Evolutionary conservation across 2,329 filamentous ascomycete genomes (phyloP).

Genomic region (Claviceps spartinae): DNA sequence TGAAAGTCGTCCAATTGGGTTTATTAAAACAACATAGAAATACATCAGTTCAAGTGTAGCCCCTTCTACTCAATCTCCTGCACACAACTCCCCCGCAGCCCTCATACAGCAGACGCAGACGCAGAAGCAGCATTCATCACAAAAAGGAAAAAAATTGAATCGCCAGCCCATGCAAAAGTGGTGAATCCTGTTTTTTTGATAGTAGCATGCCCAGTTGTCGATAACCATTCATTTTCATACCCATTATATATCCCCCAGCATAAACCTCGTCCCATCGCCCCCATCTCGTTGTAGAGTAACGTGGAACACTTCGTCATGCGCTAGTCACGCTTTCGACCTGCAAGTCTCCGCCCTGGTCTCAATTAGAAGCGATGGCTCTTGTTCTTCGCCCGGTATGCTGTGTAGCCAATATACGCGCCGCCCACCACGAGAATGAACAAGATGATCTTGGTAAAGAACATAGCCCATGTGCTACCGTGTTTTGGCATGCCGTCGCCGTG

Average conservation of each 20-base stretch:
- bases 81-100: not conserved
- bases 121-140: not conserved
- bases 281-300: too few relatives aligned
- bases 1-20: too few relatives aligned
- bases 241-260: not conserved
- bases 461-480: conserved; percentile 39
- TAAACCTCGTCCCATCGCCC: too few relatives aligned
- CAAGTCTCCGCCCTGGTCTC: not conserved
- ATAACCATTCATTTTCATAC: not conserved
- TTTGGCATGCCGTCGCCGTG: conserved; percentile 22
- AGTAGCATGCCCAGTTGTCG: not conserved
- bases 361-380: conserved; percentile 42
- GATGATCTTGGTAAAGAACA: conserved; percentile 68
- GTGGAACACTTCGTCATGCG: too few relatives aligned
- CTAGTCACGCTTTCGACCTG: too few relatives aligned
- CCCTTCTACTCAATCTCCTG: not conserved
- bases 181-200: not conserved
- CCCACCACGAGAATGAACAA: conserved; percentile 56
- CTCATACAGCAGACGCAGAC: not conserved
- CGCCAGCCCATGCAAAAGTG: conserved; percentile 5
- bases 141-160: conserved; percentile 1
- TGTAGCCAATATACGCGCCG: conserved; percentile 76
- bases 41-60: not conserved
- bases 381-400: conserved; percentile 59
- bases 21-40: not conserved